Conservation (phyloP, 75 land plant genomes). For the Sequoiadendron giganteum region DNA sequence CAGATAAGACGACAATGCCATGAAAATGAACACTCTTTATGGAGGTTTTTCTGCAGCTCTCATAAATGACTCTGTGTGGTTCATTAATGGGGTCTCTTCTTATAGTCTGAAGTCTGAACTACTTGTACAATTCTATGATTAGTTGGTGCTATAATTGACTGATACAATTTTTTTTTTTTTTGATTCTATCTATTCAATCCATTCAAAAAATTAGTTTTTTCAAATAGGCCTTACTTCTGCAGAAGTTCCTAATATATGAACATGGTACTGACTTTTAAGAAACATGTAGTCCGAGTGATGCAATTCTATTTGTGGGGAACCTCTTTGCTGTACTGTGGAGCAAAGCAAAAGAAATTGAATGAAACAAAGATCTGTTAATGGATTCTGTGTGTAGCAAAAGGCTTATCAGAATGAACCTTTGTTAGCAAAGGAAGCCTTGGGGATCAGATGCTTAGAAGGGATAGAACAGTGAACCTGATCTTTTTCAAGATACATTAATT, state of each 20-base stretch:
- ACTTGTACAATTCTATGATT: conserved; percentile 68
- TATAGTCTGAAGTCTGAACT: conserved; percentile 40
- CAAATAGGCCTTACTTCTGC: too few species aligned
- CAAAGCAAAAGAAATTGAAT: background rate
- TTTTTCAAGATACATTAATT: too few species aligned
- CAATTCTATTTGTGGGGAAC: too few species aligned
- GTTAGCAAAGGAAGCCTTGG: background rate
- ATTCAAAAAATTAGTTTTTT: too few species aligned
- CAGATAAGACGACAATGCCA: conserved; percentile 67
- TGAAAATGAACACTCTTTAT: conserved; percentile 91
- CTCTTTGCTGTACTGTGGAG: too few species aligned
- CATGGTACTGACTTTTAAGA: too few species aligned
- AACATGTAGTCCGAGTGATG: too few species aligned
- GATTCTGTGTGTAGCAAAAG: background rate
- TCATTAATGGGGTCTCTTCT: conserved; percentile 92
- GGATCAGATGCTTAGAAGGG: too few species aligned
- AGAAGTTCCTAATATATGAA: too few species aligned
- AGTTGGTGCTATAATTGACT: conserved; percentile 81
- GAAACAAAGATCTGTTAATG: background rate
- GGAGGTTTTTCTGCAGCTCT: conserved; percentile 88
- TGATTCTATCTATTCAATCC: too few species aligned
- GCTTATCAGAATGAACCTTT: background rate
- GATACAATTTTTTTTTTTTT: conserved; percentile 35
- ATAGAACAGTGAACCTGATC: too few species aligned
- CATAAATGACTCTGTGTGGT: conserved; percentile 72